A percentile compares a stretch with the other conserved stretches of the same genome.
Evolutionary conservation across 2,329 filamentous ascomycete species (phyloP).

Genomic region (Fusarium sp.): DNA sequence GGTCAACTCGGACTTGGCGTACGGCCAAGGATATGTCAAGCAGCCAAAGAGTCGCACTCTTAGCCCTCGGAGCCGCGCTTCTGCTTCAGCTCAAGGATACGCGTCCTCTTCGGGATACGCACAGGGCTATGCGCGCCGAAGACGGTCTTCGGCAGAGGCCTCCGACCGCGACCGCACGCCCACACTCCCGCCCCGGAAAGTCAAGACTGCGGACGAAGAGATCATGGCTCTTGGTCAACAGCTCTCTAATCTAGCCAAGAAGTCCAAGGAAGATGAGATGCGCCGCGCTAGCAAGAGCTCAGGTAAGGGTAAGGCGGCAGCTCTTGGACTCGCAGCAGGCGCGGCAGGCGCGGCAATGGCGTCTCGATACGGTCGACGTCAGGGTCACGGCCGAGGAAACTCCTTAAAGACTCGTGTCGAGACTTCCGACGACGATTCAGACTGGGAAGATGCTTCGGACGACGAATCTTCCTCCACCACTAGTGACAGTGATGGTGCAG

Average conservation of each 20-base stretch:
- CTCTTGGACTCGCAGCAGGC: conserved; percentile 45
- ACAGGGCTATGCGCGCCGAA: conserved; percentile 28
- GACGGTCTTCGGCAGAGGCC: conserved; percentile 31
- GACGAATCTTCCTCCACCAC: conserved; percentile 52
- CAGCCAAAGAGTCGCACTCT: conserved; percentile 48
- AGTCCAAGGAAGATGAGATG: conserved; percentile 63
- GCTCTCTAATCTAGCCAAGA: conserved; percentile 64
- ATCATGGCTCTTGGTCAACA: conserved; percentile 67
- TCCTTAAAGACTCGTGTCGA: conserved; percentile 54
- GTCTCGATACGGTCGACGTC: conserved; percentile 52
- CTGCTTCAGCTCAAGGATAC: conserved; percentile 30
- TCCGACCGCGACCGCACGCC: conserved; percentile 31
- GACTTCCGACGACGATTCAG: conserved; percentile 60
- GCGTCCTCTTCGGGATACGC: conserved; percentile 18
- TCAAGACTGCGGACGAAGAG: conserved; percentile 65
- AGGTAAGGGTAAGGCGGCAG: conserved; percentile 39
- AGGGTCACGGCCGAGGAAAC: conserved; percentile 54
- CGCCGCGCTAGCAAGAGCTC: conserved; percentile 51
- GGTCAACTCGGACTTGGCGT: conserved; percentile 76
- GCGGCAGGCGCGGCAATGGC: conserved; percentile 57
- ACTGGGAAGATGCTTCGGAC: conserved; percentile 69
- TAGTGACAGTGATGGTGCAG: conserved; percentile 46
- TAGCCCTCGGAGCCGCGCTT: conserved; percentile 41
- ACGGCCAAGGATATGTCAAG: conserved; percentile 70
- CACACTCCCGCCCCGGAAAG: conserved; percentile 37